Conservation (phyloP, 2,329 filamentous ascomycete genomes). For the Colletotrichum agaves region DNA sequence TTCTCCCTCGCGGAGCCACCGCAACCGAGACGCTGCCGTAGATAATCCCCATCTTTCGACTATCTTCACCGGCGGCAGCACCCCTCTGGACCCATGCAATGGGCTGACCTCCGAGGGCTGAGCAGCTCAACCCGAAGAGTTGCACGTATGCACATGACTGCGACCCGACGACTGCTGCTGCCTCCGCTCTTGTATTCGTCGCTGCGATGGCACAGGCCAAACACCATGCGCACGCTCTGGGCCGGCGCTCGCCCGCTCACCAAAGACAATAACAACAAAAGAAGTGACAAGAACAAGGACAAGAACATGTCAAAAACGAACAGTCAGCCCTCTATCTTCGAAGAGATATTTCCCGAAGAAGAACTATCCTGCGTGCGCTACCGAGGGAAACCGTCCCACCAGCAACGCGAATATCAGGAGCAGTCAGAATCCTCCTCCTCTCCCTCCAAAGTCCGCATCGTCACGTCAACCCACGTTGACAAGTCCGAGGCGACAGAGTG, state of each 20-base stretch:
- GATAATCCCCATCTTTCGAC: not conserved
- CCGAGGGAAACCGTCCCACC: not conserved
- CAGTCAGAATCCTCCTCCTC: not conserved
- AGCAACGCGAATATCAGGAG: not conserved
- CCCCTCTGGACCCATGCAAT: constrained; percentile 33
- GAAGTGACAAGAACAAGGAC: not conserved
- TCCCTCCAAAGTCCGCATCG: constrained; percentile 21
- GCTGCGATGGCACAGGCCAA: not conserved
- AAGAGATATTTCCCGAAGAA: constrained; percentile 31
- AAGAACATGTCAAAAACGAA: not conserved
- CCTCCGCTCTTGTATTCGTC: not conserved
- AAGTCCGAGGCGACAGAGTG: constrained; percentile 24
- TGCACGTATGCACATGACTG: constrained; percentile 32
- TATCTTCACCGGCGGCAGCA: constrained; percentile 6
- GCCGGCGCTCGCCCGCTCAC: not conserved
- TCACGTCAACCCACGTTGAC: constrained; percentile 23
- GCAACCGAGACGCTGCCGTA: not conserved
- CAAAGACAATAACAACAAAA: not conserved
- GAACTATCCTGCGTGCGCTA: not conserved
- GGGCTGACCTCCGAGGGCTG: constrained; percentile 37
- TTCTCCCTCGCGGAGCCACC: not conserved
- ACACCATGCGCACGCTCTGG: not conserved
- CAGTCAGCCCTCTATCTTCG: constrained; percentile 18
- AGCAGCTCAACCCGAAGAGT: constrained; percentile 32
- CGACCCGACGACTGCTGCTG: constrained; percentile 29